Evolutionary conservation across 129 eudicot species (phyloP).

Genomic region (Flaveria brownii): DNA sequence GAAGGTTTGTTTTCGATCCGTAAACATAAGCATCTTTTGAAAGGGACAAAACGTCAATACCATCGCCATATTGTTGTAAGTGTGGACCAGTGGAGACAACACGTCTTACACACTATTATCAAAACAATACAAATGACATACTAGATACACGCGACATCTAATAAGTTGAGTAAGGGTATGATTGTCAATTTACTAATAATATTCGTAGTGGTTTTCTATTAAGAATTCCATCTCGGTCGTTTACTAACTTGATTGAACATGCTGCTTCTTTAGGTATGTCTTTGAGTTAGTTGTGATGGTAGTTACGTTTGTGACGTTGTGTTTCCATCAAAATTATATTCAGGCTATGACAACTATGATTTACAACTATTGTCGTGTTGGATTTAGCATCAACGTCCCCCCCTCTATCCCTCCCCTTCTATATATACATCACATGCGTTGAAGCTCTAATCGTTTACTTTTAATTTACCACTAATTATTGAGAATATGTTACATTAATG

Average conservation of each 20-base stretch:
- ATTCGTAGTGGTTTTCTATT: neutral
- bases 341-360: neutral
- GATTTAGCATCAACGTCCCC: neutral
- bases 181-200: neutral
- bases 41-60: neutral
- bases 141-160: neutral
- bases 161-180: neutral
- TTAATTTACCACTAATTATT: neutral
- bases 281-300: neutral
- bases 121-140: neutral
- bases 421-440: neutral
- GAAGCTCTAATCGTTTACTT: neutral
- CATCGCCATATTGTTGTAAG: neutral
- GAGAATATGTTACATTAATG: neutral
- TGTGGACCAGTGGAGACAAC: neutral
- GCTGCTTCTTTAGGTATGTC: neutral
- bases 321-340: neutral
- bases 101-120: neutral
- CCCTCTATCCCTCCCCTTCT: neutral
- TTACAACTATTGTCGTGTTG: neutral
- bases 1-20: neutral
- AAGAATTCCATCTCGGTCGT: neutral
- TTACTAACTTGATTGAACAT: no score
- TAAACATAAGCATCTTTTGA: neutral
- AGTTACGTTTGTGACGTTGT: neutral